Conservation (phyloP, 2,329 filamentous ascomycete genomes). For the Pestalotiopsis sp. region DNA sequence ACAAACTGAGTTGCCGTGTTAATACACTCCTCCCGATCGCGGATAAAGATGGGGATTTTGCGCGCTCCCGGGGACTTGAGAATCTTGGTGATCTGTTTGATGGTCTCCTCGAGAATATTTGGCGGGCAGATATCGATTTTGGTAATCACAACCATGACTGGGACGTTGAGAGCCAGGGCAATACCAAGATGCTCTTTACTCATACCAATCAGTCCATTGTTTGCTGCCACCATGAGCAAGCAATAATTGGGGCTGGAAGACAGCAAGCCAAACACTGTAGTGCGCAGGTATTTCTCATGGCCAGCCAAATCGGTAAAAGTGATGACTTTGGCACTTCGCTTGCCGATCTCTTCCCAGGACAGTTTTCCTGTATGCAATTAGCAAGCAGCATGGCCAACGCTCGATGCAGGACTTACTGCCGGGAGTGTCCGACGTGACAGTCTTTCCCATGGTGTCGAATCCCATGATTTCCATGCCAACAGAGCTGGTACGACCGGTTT, state of each 20-base stretch:
- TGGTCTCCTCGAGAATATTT: constrained; percentile 90
- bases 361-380: constrained; percentile 52
- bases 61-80: constrained; percentile 90
- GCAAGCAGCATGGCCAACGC: neutral
- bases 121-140: constrained; percentile 99
- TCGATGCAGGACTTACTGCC: constrained; percentile 61
- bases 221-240: constrained; percentile 95
- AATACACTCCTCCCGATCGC: constrained; percentile 86
- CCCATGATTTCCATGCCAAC: constrained; percentile 99
- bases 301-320: constrained; percentile 94
- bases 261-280: constrained; percentile 92
- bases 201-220: constrained; percentile 97
- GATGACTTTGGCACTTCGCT: constrained; percentile 93
- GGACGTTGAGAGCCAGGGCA: constrained; percentile 90
- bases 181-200: constrained; percentile 97
- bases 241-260: constrained; percentile 98
- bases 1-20: constrained; percentile 96
- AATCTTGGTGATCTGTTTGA: constrained; percentile 88
- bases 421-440: constrained; percentile 79
- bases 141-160: constrained; percentile 96
- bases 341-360: constrained; percentile 97
- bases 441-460: constrained; percentile 83
- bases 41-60: constrained; percentile 96
- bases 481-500: constrained; percentile 91
- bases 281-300: constrained; percentile 92